Conservation (phyloP, 2,329 filamentous ascomycete species). For the Sphaerulina vaccinii region DNA sequence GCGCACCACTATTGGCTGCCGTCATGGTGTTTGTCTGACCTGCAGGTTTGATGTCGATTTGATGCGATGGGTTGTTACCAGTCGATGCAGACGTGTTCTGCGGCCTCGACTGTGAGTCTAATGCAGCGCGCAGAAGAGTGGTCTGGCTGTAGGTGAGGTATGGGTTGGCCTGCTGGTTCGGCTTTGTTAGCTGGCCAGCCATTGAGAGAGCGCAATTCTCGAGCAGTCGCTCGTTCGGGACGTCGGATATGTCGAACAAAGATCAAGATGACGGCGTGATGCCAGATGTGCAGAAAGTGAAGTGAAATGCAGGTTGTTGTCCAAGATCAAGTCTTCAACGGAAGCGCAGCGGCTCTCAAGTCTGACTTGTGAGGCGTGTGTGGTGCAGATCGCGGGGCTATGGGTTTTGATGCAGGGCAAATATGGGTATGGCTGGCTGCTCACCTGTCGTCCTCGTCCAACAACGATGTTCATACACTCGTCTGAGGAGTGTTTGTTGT, state of each 20-base stretch:
- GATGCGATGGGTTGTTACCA: conserved; percentile 3
- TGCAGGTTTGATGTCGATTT: conserved; percentile 17
- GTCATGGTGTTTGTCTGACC: conserved; percentile 25
- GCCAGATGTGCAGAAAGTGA: background rate
- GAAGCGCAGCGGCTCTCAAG: too few relatives aligned
- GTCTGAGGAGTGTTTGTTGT: too few relatives aligned
- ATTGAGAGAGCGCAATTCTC: conserved; percentile 11
- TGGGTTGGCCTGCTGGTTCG: conserved; percentile 35
- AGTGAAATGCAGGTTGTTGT: too few relatives aligned
- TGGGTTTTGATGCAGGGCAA: too few relatives aligned
- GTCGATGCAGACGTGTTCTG: conserved; percentile 20
- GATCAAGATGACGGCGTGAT: background rate
- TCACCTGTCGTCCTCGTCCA: too few relatives aligned
- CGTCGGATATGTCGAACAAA: background rate
- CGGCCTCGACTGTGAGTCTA: conserved; percentile 42
- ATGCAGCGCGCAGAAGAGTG: conserved; percentile 48
- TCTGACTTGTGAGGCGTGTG: too few relatives aligned
- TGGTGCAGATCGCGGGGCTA: too few relatives aligned
- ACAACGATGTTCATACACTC: too few relatives aligned
- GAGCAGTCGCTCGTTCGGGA: background rate
- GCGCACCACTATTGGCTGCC: conserved; percentile 20
- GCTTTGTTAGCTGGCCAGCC: conserved; percentile 19
- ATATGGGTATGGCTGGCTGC: too few relatives aligned
- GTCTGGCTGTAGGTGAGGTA: conserved; percentile 47
- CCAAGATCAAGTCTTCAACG: too few relatives aligned